Evolutionary conservation across 2,329 filamentous ascomycete species (phyloP).

Genomic region (Trichoderma asperellum): DNA sequence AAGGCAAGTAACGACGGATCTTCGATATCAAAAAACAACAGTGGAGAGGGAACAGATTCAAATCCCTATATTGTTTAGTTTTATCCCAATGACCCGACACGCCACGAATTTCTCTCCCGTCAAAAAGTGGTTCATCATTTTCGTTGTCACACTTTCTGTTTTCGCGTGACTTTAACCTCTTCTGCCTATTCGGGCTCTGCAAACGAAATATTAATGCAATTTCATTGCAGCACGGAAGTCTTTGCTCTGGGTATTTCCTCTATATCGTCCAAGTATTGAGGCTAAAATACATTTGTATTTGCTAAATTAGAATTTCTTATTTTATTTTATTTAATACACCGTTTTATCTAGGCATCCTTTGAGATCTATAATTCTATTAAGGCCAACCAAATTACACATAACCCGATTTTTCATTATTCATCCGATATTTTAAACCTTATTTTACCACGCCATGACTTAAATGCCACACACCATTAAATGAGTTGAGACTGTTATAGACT

Average conservation of each 20-base stretch:
- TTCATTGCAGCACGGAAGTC: neutral
- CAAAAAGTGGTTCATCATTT: neutral
- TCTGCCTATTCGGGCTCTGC: constrained; percentile 8
- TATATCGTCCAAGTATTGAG: neutral
- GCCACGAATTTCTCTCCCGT: neutral
- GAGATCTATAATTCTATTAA: neutral
- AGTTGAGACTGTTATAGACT: neutral
- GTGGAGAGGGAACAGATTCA: neutral
- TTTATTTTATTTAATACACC: neutral
- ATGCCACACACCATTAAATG: neutral
- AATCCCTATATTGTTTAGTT: constrained; percentile 2
- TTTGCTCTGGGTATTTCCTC: neutral
- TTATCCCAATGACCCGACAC: neutral
- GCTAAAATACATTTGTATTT: neutral
- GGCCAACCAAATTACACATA: neutral
- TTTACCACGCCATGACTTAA: neutral
- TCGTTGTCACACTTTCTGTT: neutral
- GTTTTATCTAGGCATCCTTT: neutral
- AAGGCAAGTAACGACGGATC: neutral
- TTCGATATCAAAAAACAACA: neutral
- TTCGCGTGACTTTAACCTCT: neutral
- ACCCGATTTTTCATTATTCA: neutral
- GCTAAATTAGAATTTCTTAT: neutral
- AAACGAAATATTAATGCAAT: neutral
- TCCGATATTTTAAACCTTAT: neutral